Evolutionary conservation across 2,329 filamentous ascomycete genomes (phyloP).

Genomic region (Parascedosporium putredinis): DNA sequence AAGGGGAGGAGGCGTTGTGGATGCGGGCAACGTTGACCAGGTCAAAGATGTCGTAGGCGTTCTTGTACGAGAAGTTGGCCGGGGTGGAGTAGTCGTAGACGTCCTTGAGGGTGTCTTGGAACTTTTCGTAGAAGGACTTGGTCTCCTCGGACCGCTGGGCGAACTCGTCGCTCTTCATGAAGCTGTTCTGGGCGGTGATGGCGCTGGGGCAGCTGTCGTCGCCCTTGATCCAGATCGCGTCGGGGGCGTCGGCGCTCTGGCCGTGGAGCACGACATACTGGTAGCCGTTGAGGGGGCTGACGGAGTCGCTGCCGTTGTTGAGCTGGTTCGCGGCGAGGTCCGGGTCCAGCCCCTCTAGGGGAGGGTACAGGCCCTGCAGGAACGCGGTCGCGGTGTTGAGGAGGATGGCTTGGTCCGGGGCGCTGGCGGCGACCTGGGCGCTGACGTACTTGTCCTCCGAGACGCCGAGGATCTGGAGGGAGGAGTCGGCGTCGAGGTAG

Average conservation of each 20-base stretch:
- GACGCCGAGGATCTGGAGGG: conserved; percentile 20
- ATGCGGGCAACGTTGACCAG: conserved; percentile 25
- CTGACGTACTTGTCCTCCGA: conserved; percentile 21
- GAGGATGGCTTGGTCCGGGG: conserved; percentile 22
- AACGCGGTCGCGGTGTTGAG: conserved; percentile 25
- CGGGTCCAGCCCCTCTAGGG: conserved; percentile 17
- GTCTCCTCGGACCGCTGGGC: conserved; percentile 17
- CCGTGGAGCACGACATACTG: conserved; percentile 23
- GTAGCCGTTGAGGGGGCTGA: conserved; percentile 21
- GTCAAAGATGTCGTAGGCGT: conserved; percentile 26
- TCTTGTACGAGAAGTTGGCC: conserved; percentile 22
- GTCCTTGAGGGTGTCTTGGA: conserved; percentile 18
- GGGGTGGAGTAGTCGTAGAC: conserved; percentile 21
- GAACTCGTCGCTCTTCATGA: conserved; percentile 19
- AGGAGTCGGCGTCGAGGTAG: conserved; percentile 16
- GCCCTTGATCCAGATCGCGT: conserved; percentile 27
- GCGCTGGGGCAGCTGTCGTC: conserved; percentile 23
- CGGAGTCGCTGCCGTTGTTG: conserved; percentile 20
- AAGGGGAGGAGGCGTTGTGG: conserved; percentile 17
- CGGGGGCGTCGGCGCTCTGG: conserved; percentile 20
- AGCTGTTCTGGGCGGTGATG: conserved; percentile 16
- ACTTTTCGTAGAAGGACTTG: conserved; percentile 19
- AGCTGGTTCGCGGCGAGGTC: conserved; percentile 19
- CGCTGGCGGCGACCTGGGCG: conserved; percentile 22
- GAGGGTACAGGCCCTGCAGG: conserved; percentile 25